Evolutionary conservation across 2,329 filamentous ascomycete genomes (phyloP).

Genomic region (Ceratocystis diversiconidia): DNA sequence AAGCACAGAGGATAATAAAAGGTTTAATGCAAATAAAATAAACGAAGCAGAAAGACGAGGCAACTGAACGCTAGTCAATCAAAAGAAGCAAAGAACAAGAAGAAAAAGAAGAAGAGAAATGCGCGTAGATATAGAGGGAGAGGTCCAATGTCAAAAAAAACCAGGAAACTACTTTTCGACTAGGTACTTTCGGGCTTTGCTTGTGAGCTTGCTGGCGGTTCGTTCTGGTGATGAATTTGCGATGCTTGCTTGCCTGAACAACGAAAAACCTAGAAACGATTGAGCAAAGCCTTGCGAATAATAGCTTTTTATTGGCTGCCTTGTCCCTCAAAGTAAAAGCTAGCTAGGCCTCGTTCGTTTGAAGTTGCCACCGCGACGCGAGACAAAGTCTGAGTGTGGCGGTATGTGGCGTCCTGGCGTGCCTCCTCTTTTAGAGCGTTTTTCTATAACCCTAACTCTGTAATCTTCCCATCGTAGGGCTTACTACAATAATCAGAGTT

Average conservation of each 20-base stretch:
- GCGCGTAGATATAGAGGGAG: background rate
- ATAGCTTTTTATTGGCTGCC: background rate
- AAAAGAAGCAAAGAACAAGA: background rate
- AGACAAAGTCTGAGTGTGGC: background rate
- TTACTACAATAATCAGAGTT: too few species aligned
- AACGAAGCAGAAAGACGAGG: background rate
- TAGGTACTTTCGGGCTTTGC: background rate
- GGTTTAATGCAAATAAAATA: background rate
- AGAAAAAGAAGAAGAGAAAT: background rate
- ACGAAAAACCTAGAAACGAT: background rate
- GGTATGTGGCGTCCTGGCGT: background rate
- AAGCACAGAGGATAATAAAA: background rate
- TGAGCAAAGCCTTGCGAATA: background rate
- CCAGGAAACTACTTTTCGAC: too few species aligned
- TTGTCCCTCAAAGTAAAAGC: background rate
- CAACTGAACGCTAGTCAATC: background rate
- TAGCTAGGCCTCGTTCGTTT: background rate
- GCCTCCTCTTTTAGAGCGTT: too few species aligned
- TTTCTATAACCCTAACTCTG: background rate
- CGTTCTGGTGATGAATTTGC: background rate
- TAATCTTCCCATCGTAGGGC: too few species aligned
- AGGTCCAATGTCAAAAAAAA: too few species aligned
- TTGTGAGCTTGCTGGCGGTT: background rate
- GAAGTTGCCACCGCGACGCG: conserved; percentile 3
- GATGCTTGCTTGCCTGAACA: background rate